phyloP scores from a whole-genome alignment of 106 monocot species.

The Dendrobium catenatum region DNA sequence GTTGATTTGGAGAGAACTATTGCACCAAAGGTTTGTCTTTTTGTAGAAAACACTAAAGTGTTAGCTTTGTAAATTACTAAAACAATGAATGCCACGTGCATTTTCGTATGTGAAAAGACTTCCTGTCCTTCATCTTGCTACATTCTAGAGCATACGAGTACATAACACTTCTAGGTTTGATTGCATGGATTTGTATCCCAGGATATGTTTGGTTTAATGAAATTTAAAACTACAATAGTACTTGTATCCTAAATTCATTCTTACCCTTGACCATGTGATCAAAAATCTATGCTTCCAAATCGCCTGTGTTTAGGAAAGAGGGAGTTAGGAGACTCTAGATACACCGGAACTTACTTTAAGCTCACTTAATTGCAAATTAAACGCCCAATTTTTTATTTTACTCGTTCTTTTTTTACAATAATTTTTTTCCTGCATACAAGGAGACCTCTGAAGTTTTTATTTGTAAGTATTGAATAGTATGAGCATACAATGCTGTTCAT shows the following conservation, averaged over 20 bases:
- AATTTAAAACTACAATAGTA: not conserved
- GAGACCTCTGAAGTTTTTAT: not conserved
- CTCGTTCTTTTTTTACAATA: not conserved
- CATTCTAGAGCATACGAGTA: not conserved
- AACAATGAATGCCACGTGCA: not conserved
- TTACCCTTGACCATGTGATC: not conserved
- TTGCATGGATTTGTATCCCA: not conserved
- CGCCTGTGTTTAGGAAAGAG: not conserved
- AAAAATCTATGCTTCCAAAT: not conserved
- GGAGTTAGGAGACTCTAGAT: not conserved
- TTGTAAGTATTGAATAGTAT: conserved; percentile 1
- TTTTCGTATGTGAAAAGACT: not conserved
- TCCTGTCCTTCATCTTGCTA: not conserved
- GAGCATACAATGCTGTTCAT: not conserved
- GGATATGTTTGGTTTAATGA: not conserved
- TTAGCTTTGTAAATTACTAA: not conserved
- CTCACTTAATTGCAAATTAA: not conserved
- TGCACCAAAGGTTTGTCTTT: conserved; percentile 69
- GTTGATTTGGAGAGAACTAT: conserved; percentile 83
- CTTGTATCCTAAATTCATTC: not conserved
- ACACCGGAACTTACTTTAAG: not conserved
- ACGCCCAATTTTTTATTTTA: not conserved
- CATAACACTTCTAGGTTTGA: not conserved
- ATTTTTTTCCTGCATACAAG: not conserved
- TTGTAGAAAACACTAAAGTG: not conserved